These are phyloP conservation scores for Puccinia horiana DNA, from an alignment of 1,284 basidiomycete genomes.

Conservation along the genomic window DNA sequence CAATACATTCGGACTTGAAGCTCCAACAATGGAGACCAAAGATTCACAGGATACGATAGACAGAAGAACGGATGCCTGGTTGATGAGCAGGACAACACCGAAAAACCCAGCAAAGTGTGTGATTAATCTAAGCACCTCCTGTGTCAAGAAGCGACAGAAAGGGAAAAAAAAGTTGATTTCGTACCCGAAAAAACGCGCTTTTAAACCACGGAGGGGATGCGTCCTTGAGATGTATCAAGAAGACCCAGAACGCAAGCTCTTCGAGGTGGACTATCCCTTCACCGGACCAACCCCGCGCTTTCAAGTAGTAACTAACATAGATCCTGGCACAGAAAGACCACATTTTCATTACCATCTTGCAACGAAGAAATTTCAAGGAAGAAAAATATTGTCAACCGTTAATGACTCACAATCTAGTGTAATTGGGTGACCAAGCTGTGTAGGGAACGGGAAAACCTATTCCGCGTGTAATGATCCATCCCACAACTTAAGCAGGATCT, in stretches of 20 bases:
- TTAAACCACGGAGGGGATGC: slow-evolving; percentile 20
- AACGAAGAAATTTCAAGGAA: neutral
- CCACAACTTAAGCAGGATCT: neutral
- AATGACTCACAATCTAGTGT: slow-evolving; percentile 11
- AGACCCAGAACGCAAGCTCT: slow-evolving; percentile 36
- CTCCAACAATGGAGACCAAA: slow-evolving; percentile 4
- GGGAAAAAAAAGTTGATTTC: neutral
- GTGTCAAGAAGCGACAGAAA: neutral
- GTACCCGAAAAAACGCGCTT: slow-evolving; percentile 15
- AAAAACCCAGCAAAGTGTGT: neutral
- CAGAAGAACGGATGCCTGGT: slow-evolving; percentile 1
- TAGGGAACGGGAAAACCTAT: slow-evolving; percentile 35
- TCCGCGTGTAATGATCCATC: neutral
- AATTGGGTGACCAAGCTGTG: slow-evolving; percentile 6
- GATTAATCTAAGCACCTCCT: neutral
- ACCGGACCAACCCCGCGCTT: slow-evolving; percentile 5
- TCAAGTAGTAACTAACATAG: slow-evolving; percentile 15
- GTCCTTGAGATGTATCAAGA: slow-evolving; percentile 24
- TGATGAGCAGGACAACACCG: neutral
- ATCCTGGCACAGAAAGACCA: slow-evolving; percentile 2
- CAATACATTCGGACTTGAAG: neutral
- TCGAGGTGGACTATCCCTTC: slow-evolving; percentile 35
- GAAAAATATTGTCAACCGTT: neutral
- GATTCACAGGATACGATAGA: neutral
- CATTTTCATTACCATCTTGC: neutral